phyloP scores from a whole-genome alignment of 164 flowering plant genomes.

The Tetrastigma voinierianum region DNA sequence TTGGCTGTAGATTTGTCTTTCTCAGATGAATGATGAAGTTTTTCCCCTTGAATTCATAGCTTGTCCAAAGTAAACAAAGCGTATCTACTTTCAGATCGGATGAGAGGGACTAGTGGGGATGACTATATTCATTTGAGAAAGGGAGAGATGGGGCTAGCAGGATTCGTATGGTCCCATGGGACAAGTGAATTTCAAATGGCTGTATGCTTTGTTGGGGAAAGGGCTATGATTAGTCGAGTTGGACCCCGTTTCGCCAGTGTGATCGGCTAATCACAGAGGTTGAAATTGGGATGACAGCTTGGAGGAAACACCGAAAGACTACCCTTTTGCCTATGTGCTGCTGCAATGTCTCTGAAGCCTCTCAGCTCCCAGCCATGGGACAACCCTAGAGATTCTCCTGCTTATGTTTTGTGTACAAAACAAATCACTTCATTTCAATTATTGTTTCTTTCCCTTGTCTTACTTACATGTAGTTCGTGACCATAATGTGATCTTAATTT shows the following conservation, averaged over 20 bases:
- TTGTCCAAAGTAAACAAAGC: slow-evolving; percentile 32
- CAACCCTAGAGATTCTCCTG: slow-evolving; percentile 18
- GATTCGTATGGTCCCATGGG: slow-evolving; percentile 20
- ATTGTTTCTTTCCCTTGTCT: not conserved
- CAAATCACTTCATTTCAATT: slow-evolving; percentile 1
- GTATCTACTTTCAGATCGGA: slow-evolving; percentile 41
- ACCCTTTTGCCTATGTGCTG: not conserved
- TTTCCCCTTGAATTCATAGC: slow-evolving; percentile 17
- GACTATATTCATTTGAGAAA: slow-evolving; percentile 19
- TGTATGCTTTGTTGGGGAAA: slow-evolving; percentile 15
- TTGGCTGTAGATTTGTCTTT: slow-evolving; percentile 8
- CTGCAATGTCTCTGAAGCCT: slow-evolving; percentile 9
- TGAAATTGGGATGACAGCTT: slow-evolving; percentile 19
- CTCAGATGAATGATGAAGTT: slow-evolving; percentile 11
- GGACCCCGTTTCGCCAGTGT: slow-evolving; percentile 17
- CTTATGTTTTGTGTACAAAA: slow-evolving; percentile 1
- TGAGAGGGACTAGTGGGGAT: slow-evolving; percentile 30
- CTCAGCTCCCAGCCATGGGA: slow-evolving; percentile 10
- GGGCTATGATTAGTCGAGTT: slow-evolving; percentile 12
- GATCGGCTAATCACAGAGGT: not conserved
- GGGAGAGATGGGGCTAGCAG: slow-evolving; percentile 8
- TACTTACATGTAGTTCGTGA: not conserved
- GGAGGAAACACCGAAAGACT: slow-evolving; percentile 10
- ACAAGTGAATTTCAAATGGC: slow-evolving; percentile 27
- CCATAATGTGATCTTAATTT: too few relatives aligned